phyloP scores from a whole-genome alignment of 257 asterid genomes.

The Thymus mandschuricus region DNA sequence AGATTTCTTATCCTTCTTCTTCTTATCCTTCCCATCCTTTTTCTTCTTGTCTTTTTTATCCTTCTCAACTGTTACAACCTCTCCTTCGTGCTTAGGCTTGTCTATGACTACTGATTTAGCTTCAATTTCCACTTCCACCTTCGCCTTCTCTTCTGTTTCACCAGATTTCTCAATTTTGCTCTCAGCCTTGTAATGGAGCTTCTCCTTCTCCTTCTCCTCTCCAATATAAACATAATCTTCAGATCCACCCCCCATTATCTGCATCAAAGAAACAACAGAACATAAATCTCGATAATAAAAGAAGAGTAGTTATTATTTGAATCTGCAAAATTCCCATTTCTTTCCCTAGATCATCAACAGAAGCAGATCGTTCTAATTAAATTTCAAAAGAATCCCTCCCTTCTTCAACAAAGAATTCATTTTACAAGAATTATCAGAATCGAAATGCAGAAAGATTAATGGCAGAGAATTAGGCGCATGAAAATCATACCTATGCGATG shows the following conservation, averaged over 20 bases:
- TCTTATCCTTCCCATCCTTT: constrained; percentile 22
- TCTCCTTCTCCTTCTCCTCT: constrained; percentile 54
- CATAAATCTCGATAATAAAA: background rate
- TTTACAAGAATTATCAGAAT: background rate
- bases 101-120: constrained; percentile 45
- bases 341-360: background rate
- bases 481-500: constrained; percentile 31
- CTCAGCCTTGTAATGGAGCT: constrained; percentile 52
- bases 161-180: constrained; percentile 39
- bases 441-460: constrained; percentile 11
- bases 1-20: constrained; percentile 19
- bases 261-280: background rate
- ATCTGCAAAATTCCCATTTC: background rate
- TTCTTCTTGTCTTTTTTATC: constrained; percentile 32
- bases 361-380: background rate
- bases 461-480: constrained; percentile 6
- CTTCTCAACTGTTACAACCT: constrained; percentile 14
- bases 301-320: too few relatives aligned
- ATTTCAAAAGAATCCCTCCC: background rate
- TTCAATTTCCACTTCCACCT: constrained; percentile 47
- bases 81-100: constrained; percentile 32
- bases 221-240: constrained; percentile 15
- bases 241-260: constrained; percentile 45
- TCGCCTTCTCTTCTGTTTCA: constrained; percentile 45
- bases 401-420: background rate